A percentile compares a stretch with the other conserved stretches of the same genome.
Evolutionary conservation across 2,329 filamentous ascomycete species (phyloP).

Genomic region (Nectriaceae sp.): DNA sequence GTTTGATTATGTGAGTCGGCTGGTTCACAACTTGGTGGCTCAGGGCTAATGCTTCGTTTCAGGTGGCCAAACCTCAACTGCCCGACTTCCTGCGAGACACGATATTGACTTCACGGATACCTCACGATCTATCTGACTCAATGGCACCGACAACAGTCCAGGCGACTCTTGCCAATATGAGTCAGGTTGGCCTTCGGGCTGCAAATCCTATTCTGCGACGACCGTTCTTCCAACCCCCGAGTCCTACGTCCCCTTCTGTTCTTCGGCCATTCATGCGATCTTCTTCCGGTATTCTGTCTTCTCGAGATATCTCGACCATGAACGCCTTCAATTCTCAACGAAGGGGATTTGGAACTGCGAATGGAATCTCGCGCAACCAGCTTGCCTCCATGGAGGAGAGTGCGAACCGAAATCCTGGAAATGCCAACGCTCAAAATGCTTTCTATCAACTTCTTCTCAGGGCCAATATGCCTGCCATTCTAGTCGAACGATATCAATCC

Average conservation of each 20-base stretch:
- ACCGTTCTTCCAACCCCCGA: conserved; percentile 26
- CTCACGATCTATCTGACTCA: conserved; percentile 8
- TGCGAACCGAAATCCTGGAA: conserved; percentile 89
- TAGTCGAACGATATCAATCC: conserved; percentile 87
- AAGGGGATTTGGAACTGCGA: conserved; percentile 45
- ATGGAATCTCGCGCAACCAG: conserved; percentile 60
- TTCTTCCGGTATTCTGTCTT: conserved; percentile 19
- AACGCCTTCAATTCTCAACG: conserved; percentile 21
- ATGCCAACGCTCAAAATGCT: conserved; percentile 84
- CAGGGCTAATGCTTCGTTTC: conserved; percentile 11
- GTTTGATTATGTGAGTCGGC: conserved; percentile 18
- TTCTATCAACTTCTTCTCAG: conserved; percentile 91
- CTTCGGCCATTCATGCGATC: conserved; percentile 28
- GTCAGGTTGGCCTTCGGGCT: conserved; percentile 31
- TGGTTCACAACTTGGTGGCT: conserved; percentile 1
- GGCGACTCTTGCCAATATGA: conserved; percentile 24
- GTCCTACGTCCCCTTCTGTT: conserved; percentile 19
- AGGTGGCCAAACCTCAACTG: conserved; percentile 19
- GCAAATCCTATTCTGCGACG: conserved; percentile 30
- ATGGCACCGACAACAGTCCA: conserved; percentile 15
- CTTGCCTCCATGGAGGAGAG: conserved; percentile 86
- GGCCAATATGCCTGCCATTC: conserved; percentile 90
- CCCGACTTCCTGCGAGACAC: conserved; percentile 32
- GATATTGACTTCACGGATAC: conserved; percentile 9
- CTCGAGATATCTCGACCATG: conserved; percentile 22